These are phyloP conservation scores for Septoria linicola DNA, from an alignment of 2,329 filamentous ascomycete species.

Conservation along the genomic window DNA sequence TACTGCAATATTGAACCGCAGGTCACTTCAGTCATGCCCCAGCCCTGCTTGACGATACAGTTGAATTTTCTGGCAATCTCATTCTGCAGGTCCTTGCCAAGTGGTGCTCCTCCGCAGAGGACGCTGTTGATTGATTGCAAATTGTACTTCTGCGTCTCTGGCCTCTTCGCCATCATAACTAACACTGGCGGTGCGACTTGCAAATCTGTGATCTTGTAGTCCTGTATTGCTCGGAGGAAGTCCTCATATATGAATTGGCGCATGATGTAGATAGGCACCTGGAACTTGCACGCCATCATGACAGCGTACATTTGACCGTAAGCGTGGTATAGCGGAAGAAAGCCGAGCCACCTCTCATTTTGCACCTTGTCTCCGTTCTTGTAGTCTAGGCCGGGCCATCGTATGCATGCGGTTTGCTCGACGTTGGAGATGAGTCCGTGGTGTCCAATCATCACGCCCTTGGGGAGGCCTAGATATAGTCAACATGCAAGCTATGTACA, in stretches of 20 bases:
- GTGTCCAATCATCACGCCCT: slow-evolving; percentile 38
- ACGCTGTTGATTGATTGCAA: slow-evolving; percentile 43
- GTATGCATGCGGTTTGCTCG: slow-evolving; percentile 46
- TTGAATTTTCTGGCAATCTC: slow-evolving; percentile 39
- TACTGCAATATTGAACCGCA: slow-evolving; percentile 43
- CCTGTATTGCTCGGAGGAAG: slow-evolving; percentile 42
- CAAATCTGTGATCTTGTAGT: slow-evolving; percentile 41
- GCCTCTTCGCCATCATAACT: slow-evolving; percentile 46
- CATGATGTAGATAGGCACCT: slow-evolving; percentile 48
- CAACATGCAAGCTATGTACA: no score
- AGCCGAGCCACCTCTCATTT: slow-evolving; percentile 51
- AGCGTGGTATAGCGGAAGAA: slow-evolving; percentile 45
- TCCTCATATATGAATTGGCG: slow-evolving; percentile 43
- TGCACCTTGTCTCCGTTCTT: slow-evolving; percentile 29
- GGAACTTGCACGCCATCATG: slow-evolving; percentile 46
- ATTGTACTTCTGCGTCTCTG: slow-evolving; percentile 44
- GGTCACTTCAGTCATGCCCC: slow-evolving; percentile 44
- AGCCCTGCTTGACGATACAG: slow-evolving; percentile 42
- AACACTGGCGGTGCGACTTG: slow-evolving; percentile 46
- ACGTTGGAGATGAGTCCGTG: slow-evolving; percentile 38
- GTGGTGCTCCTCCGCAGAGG: slow-evolving; percentile 45
- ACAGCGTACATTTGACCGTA: slow-evolving; percentile 50
- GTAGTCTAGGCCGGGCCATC: slow-evolving; percentile 34
- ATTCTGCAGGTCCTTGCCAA: slow-evolving; percentile 46
- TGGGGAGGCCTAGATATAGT: no score